Evolutionary conservation across 2,329 filamentous ascomycete genomes (phyloP).

Genomic region (Alternaria sp.): DNA sequence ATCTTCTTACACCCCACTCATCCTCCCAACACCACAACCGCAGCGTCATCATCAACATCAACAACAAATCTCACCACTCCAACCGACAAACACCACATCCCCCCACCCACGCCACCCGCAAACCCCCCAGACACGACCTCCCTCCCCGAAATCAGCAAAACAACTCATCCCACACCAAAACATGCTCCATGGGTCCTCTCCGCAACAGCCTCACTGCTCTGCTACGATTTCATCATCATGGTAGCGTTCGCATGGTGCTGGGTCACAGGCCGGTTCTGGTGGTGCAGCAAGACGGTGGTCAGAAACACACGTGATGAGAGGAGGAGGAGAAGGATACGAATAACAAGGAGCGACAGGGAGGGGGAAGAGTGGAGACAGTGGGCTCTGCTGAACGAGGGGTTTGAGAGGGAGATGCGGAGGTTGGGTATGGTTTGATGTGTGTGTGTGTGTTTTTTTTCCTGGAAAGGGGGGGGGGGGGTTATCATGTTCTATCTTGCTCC

Average conservation of each 20-base stretch:
- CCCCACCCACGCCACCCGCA: background rate
- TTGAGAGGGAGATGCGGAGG: conserved; percentile 39
- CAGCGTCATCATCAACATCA: background rate
- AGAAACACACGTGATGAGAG: conserved; percentile 1
- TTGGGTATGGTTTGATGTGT: conserved; percentile 30
- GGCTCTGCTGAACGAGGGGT: conserved; percentile 8
- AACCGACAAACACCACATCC: background rate
- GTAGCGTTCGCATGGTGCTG: conserved; percentile 26
- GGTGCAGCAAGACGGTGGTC: conserved; percentile 12
- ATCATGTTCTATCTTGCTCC: too few relatives aligned
- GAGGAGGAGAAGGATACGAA: background rate
- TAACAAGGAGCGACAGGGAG: background rate
- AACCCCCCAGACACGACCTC: background rate
- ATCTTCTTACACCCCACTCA: background rate
- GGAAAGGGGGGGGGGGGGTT: too few relatives aligned
- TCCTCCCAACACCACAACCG: background rate
- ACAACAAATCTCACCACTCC: background rate
- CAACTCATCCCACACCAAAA: background rate
- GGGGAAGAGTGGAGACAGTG: conserved; percentile 5
- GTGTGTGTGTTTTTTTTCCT: too few relatives aligned
- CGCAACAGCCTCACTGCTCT: conserved; percentile 26
- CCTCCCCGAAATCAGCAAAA: background rate
- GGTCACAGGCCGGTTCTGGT: conserved; percentile 19
- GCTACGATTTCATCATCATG: conserved; percentile 28
- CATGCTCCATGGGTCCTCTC: conserved; percentile 20